Evolutionary conservation across 2,329 filamentous ascomycete species (phyloP).

Genomic region (Aspergillus intermedius): DNA sequence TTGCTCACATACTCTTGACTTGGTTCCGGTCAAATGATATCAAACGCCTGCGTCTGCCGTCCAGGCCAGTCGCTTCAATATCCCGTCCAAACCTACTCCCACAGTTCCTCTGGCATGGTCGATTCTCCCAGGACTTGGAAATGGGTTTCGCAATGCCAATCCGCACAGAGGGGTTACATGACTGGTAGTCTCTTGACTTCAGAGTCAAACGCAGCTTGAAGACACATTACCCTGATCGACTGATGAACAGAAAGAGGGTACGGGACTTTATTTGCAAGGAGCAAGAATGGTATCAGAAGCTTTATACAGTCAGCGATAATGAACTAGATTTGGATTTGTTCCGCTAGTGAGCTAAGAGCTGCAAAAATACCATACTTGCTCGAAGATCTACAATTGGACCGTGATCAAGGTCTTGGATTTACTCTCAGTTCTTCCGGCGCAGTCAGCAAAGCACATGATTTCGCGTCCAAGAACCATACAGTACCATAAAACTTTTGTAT

Average conservation of each 20-base stretch:
- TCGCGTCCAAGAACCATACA: too few relatives aligned
- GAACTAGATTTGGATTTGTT: too few relatives aligned
- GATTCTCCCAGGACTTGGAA: background rate
- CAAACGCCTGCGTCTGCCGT: background rate
- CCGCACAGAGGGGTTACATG: background rate
- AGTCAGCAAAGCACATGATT: too few relatives aligned
- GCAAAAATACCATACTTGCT: too few relatives aligned
- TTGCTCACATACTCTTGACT: background rate
- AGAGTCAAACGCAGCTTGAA: background rate
- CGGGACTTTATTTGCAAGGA: background rate
- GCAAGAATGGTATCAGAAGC: background rate
- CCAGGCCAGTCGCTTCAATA: background rate
- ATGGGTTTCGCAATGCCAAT: background rate
- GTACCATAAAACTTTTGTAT: too few relatives aligned
- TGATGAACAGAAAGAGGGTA: background rate
- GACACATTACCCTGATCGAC: background rate
- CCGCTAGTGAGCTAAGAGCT: too few relatives aligned
- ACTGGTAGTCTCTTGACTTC: background rate
- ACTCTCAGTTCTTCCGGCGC: too few relatives aligned
- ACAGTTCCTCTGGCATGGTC: background rate
- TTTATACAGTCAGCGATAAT: background rate
- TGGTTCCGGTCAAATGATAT: background rate
- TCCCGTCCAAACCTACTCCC: background rate
- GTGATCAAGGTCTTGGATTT: too few relatives aligned
- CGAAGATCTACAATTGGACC: too few relatives aligned